phyloP scores from a whole-genome alignment of 2,329 filamentous ascomycete genomes.

The Exophiala oligosperma region DNA sequence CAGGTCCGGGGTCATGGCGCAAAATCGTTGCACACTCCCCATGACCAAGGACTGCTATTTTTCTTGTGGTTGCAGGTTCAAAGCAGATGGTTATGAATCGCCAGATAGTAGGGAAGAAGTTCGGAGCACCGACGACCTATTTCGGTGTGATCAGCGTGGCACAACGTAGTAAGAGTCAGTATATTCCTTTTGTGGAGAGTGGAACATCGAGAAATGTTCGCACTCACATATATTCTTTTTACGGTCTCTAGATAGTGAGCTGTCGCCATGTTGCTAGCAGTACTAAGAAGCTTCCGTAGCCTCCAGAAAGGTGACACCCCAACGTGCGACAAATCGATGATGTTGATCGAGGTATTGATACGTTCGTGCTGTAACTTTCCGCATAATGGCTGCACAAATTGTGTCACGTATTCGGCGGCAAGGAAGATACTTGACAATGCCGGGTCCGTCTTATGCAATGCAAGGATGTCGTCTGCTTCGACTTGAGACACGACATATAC shows the following conservation, averaged over 20 bases:
- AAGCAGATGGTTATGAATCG: conserved; percentile 96
- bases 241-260: conserved; percentile 15
- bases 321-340: conserved; percentile 9
- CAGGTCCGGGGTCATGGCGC: conserved; percentile 3
- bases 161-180: background rate
- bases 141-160: background rate
- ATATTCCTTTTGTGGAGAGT: background rate
- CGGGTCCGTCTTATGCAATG: conserved; percentile 8
- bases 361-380: conserved; percentile 4
- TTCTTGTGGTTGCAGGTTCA: conserved; percentile 33
- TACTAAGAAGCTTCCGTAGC: conserved; percentile 5
- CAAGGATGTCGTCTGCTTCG: conserved; percentile 9
- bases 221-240: conserved; percentile 12
- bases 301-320: conserved; percentile 8
- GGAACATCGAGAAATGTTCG: background rate
- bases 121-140: conserved; percentile 24
- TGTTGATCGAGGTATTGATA: conserved; percentile 8
- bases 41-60: conserved; percentile 8
- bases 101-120: conserved; percentile 89
- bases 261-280: conserved; percentile 12
- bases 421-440: conserved; percentile 10
- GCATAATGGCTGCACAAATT: conserved; percentile 15
- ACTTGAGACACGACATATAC: conserved; percentile 55
- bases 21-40: conserved; percentile 3
- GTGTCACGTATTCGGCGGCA: conserved; percentile 12